Evolutionary conservation across 257 asterid genomes (phyloP), one percentile per base, ranked within the genome.

Genomic region (Buddleja alternifolia): DNA sequence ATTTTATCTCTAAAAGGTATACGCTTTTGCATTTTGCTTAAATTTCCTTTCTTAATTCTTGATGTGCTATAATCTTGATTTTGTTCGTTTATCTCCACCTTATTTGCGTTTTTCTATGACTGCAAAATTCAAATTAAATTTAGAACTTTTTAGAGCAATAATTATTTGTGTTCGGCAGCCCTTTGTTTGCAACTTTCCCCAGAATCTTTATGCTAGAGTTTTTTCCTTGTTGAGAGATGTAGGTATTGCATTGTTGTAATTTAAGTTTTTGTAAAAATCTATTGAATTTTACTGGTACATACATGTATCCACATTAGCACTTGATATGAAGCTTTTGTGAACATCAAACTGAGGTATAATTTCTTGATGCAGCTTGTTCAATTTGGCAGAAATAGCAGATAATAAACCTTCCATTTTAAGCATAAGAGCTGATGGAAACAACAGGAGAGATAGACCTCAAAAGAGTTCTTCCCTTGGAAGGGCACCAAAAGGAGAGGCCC

Each of bases 281-380:
- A n/a, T 25, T 48, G 17, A 21, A 7, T 24, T 42, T 25, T 32
- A 24, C 60, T 39, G 48, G 15, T 1, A 10, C n/a, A n/a, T n/a
- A n/a, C n/a, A n/a, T n/a, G n/a, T n/a, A 12, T 32, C 32, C 8
- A 20, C 19, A 34, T 29, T 12, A 59, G 53, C 53, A 48, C 21
- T 34, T 41, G 6, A 39, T 16, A 29, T 45, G 60, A 68, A 61
- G 19, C 37, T 66, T 66, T 53, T 66, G 57, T 24, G 25, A 17
- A 69, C 66, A 69, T 70, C 66, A 59, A 70, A 79, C 90, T 84
- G 89, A 86, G 85, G 88, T 69, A 87, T 70, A 66, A 78, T 80
- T 75, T 85, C 74, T 84, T 88, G 91, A 85, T 88, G 95, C 95
- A 90, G 95, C 95, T 83, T 87, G 86, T 90, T 90, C 76, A 88